Percentiles rank a stretch among this genome's conserved stretches.
Conservation (phyloP, 2,329 filamentous ascomycete genomes). For the Arthroderma uncinatum region DNA sequence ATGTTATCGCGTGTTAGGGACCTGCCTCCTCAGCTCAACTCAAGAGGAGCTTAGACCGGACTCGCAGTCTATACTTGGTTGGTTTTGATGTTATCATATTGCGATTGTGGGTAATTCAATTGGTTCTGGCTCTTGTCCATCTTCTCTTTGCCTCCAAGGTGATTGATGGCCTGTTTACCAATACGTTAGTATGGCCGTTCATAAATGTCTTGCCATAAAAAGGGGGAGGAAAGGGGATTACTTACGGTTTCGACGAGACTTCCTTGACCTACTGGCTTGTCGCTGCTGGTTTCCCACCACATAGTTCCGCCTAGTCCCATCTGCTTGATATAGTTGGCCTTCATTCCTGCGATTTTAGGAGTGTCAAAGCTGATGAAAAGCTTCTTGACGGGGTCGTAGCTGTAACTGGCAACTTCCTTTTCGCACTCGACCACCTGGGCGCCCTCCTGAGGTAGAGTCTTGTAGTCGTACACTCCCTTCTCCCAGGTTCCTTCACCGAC, state of each 20-base stretch:
- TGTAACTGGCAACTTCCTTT: slow-evolving; percentile 57
- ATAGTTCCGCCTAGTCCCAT: slow-evolving; percentile 72
- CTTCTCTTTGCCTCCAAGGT: slow-evolving; percentile 5
- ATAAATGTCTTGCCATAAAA: not conserved
- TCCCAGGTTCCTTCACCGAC: slow-evolving; percentile 76
- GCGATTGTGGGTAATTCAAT: slow-evolving; percentile 11
- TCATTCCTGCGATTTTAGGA: slow-evolving; percentile 52
- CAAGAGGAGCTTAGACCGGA: slow-evolving; percentile 2
- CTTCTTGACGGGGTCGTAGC: slow-evolving; percentile 50
- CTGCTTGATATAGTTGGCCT: slow-evolving; percentile 59
- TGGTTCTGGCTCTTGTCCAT: slow-evolving; percentile 12
- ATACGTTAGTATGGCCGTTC: not conserved
- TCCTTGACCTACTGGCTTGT: slow-evolving; percentile 28
- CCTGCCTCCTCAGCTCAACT: slow-evolving; percentile 1
- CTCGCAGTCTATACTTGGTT: not conserved
- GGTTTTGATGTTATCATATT: slow-evolving; percentile 13
- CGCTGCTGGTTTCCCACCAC: slow-evolving; percentile 89
- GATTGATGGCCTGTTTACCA: slow-evolving; percentile 9
- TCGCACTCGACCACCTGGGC: slow-evolving; percentile 51
- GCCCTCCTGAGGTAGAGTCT: slow-evolving; percentile 61
- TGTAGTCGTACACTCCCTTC: slow-evolving; percentile 77
- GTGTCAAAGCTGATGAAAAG: slow-evolving; percentile 70
- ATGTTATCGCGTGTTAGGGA: not conserved
- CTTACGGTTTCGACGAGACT: slow-evolving; percentile 12
- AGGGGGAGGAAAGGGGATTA: not conserved